Conservation (phyloP, 331 rosid genomes). For the Quercus tomentella region DNA sequence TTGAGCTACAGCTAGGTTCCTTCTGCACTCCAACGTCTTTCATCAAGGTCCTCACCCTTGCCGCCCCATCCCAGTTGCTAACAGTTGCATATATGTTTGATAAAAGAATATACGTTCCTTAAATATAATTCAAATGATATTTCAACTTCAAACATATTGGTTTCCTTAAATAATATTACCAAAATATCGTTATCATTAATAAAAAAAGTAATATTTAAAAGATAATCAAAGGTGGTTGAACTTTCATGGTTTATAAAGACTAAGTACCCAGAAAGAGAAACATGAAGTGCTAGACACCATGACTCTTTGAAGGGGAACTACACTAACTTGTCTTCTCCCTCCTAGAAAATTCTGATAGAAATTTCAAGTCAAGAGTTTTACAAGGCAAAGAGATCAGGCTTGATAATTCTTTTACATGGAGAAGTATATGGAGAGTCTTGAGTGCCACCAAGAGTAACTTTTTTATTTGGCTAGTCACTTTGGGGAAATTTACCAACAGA, state of each 20-base stretch:
- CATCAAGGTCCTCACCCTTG: constrained; percentile 73
- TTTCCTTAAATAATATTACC: background rate
- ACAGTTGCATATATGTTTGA: constrained; percentile 75
- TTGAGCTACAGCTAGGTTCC: constrained; percentile 88
- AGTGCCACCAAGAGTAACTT: too few species aligned
- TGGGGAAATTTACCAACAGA: too few species aligned
- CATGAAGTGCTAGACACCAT: background rate
- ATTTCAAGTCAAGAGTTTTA: too few species aligned
- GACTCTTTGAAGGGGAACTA: too few species aligned
- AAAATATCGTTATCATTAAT: background rate
- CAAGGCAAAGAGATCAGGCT: too few species aligned
- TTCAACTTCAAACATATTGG: too few species aligned
- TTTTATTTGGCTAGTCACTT: too few species aligned
- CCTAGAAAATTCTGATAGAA: too few species aligned
- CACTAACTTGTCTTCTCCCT: too few species aligned
- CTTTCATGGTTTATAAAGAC: background rate
- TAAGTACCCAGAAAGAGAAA: background rate
- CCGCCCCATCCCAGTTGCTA: constrained; percentile 77
- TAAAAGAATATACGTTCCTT: constrained; percentile 74
- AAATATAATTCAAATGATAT: too few species aligned
- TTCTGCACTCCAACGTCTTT: constrained; percentile 65
- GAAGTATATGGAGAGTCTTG: too few species aligned
- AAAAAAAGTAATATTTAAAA: background rate
- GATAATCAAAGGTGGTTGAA: background rate
- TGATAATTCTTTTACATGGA: too few species aligned